phyloP scores from a whole-genome alignment of 805 yeast genomes.

The Ogataea nonfermentans region DNA sequence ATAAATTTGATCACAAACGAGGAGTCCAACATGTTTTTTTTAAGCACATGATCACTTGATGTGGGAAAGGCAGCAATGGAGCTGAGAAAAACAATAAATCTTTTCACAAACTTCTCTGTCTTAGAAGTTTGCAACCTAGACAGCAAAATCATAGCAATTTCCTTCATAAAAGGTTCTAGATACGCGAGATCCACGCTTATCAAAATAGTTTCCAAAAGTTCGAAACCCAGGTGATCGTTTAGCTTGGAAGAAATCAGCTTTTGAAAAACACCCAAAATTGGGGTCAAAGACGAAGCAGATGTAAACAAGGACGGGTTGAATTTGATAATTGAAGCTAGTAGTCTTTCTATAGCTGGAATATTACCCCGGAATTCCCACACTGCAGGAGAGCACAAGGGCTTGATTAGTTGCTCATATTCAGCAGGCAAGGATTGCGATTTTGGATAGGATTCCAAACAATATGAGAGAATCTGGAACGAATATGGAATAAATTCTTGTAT shows the following conservation, averaged over 20 bases:
- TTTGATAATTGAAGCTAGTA: constrained; percentile 63
- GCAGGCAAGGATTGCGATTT: constrained; percentile 52
- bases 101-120: constrained; percentile 77
- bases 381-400: constrained; percentile 83
- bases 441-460: constrained; percentile 63
- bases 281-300: constrained; percentile 48
- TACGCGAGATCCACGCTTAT: constrained; percentile 48
- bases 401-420: constrained; percentile 61
- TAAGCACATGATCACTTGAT: constrained; percentile 23
- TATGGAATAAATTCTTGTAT: constrained; percentile 95
- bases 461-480: constrained; percentile 86
- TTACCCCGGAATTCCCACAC: constrained; percentile 95
- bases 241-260: constrained; percentile 81
- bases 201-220: constrained; percentile 70
- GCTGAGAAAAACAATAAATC: constrained; percentile 62
- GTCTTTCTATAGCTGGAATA: constrained; percentile 86
- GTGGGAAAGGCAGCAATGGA: constrained; percentile 27
- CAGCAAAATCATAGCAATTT: constrained; percentile 72
- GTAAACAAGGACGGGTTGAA: constrained; percentile 45
- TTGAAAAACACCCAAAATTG: constrained; percentile 95
- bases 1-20: constrained; percentile 59
- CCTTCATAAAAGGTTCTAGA: constrained; percentile 57
- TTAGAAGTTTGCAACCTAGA: constrained; percentile 77
- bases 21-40: constrained; percentile 28
- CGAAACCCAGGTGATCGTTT: constrained; percentile 82